A percentile compares a stretch with the other conserved stretches of the same genome.
These are phyloP conservation scores for Paragyromitra xinjiangensis DNA, from an alignment of 495 filamentous ascomycete genomes.

Conservation along the genomic window DNA sequence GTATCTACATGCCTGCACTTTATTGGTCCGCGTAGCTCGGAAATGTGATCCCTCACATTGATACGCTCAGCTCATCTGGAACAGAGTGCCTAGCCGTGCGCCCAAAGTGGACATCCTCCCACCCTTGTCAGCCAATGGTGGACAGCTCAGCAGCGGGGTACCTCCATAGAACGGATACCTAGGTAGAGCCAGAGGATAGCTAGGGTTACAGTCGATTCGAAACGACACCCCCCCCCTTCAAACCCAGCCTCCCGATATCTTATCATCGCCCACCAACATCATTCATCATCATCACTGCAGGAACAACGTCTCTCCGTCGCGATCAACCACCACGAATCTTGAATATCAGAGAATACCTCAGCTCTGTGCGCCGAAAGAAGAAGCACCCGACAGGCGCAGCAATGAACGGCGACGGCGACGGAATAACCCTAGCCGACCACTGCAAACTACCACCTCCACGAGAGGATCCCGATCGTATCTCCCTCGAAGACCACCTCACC, in stretches of 20 bases:
- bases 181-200: not conserved
- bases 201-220: constrained; percentile 34
- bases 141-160: constrained; percentile 41
- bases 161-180: constrained; percentile 33
- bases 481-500: constrained; percentile 42
- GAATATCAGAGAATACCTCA: not conserved
- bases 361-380: constrained; percentile 11
- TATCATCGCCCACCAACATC: constrained; percentile 44
- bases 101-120: constrained; percentile 15
- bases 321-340: constrained; percentile 24
- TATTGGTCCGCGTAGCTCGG: constrained; percentile 21
- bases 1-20: not conserved
- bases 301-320: constrained; percentile 43
- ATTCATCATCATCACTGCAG: constrained; percentile 40
- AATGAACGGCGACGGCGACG: constrained; percentile 54
- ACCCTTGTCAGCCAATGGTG: constrained; percentile 28
- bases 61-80: constrained; percentile 38
- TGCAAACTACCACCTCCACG: constrained; percentile 11
- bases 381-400: constrained; percentile 22
- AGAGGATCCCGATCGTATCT: constrained; percentile 47
- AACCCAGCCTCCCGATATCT: constrained; percentile 30
- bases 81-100: constrained; percentile 24
- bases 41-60: constrained; percentile 39
- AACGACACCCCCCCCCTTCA: constrained; percentile 27
- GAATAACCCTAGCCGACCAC: constrained; percentile 47